Evolutionary conservation across 2,329 filamentous ascomycete genomes (phyloP).

Genomic region (Calonectria pseudoreteaudii): DNA sequence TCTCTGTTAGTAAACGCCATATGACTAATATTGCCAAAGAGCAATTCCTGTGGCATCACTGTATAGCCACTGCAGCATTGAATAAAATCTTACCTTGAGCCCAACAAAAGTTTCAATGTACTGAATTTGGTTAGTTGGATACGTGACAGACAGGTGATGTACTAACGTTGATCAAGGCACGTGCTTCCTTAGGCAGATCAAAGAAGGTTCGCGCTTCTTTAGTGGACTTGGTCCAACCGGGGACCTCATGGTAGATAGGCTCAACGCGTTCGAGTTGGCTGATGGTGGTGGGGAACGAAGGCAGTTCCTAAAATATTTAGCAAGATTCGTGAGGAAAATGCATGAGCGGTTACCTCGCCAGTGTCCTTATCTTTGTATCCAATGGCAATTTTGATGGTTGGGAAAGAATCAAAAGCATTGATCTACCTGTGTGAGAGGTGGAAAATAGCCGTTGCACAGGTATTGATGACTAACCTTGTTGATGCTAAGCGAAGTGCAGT

Average conservation of each 20-base stretch:
- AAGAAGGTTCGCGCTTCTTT: neutral
- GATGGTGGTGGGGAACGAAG: neutral
- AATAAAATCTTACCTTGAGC: slow-evolving; percentile 1
- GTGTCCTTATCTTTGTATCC: slow-evolving; percentile 1
- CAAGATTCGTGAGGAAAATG: neutral
- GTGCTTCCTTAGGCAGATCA: slow-evolving; percentile 16
- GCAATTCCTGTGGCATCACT: neutral
- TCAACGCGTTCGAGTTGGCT: neutral
- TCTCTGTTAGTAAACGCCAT: slow-evolving; percentile 8
- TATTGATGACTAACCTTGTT: neutral
- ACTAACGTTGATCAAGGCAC: slow-evolving; percentile 2
- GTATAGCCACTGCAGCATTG: neutral
- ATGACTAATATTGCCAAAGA: no score
- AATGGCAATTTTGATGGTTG: neutral
- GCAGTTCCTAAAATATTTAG: neutral
- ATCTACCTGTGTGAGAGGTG: neutral
- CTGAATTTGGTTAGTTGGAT: neutral
- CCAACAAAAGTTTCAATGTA: neutral
- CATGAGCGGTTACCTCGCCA: neutral
- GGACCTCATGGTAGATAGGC: slow-evolving; percentile 14
- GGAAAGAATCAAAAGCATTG: neutral
- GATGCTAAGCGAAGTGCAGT: neutral
- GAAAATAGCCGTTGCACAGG: no score
- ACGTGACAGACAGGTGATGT: no score
- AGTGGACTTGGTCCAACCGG: slow-evolving; percentile 10